Evolutionary conservation across 2,329 filamentous ascomycete genomes (phyloP).

Genomic region (Eutypa lata): DNA sequence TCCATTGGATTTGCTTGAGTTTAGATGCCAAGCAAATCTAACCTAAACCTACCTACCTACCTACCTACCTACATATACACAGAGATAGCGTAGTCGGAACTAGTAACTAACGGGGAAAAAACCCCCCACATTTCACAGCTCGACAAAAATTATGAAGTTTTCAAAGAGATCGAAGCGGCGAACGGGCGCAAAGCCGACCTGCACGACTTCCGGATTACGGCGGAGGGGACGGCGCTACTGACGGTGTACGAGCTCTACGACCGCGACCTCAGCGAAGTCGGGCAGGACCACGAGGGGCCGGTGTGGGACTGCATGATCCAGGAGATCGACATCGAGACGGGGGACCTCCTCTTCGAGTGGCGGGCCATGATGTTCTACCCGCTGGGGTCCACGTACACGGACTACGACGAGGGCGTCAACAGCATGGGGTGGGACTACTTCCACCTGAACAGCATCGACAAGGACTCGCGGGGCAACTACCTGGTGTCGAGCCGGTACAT

Average conservation of each 20-base stretch:
- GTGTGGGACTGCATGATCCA: conserved; percentile 42
- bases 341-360: conserved; percentile 42
- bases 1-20: no score
- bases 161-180: conserved; percentile 33
- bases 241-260: conserved; percentile 33
- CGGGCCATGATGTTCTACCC: conserved; percentile 18
- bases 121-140: conserved; percentile 15
- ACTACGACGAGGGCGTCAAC: conserved; percentile 34
- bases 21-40: no score
- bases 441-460: conserved; percentile 53
- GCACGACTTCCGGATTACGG: conserved; percentile 36
- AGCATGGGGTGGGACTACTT: conserved; percentile 49
- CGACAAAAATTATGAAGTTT: conserved; percentile 28
- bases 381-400: conserved; percentile 21
- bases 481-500: conserved; percentile 40
- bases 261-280: conserved; percentile 35
- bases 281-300: conserved; percentile 32
- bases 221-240: conserved; percentile 33
- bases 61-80: conserved; percentile 5
- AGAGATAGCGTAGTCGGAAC: no score
- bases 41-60: no score
- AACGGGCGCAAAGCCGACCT: conserved; percentile 35
- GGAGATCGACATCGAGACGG: conserved; percentile 43
- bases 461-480: conserved; percentile 42
- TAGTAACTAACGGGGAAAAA: no score